Evolutionary conservation across 2,329 filamentous ascomycete genomes (phyloP).

Genomic region (Penicillium sp.): DNA sequence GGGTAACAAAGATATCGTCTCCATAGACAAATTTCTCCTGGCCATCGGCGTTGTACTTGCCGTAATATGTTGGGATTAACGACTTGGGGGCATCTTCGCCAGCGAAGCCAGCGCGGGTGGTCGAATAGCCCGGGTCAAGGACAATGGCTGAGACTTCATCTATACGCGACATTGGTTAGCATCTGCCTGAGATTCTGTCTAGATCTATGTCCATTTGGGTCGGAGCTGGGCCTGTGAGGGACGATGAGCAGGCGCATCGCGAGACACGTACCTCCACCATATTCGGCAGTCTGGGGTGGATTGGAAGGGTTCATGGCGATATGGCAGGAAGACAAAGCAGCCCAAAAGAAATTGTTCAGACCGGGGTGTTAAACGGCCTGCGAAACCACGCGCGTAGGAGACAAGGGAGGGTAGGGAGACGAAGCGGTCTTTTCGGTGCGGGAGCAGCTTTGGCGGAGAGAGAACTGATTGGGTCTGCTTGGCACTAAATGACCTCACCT

Average conservation of each 20-base stretch:
- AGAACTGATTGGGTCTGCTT: conserved; percentile 10
- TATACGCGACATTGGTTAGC: conserved; percentile 38
- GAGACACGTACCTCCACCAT: conserved; percentile 48
- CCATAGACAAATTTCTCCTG: conserved; percentile 70
- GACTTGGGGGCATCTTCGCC: conserved; percentile 97
- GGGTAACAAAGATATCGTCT: conserved; percentile 83
- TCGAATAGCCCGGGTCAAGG: conserved; percentile 90
- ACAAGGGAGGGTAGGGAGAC: conserved; percentile 15
- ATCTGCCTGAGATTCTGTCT: not conserved
- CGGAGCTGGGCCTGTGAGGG: conserved; percentile 3
- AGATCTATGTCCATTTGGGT: not conserved
- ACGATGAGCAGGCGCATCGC: conserved; percentile 7
- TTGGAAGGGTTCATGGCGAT: conserved; percentile 44
- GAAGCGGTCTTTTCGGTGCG: conserved; percentile 23
- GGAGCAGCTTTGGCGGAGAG: conserved; percentile 19
- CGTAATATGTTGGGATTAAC: conserved; percentile 88
- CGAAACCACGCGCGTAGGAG: conserved; percentile 9
- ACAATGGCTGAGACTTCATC: conserved; percentile 98
- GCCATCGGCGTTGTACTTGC: conserved; percentile 54
- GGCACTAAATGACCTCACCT: conserved; percentile 17
- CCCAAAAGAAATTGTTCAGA: not conserved
- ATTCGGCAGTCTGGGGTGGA: conserved; percentile 49
- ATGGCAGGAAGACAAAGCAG: conserved; percentile 4
- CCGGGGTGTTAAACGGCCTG: conserved; percentile 6
- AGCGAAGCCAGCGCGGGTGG: conserved; percentile 90